These are phyloP conservation scores for Paramecium sonneborni DNA, from an alignment of 73 alveolate genomes.

Conservation along the genomic window DNA sequence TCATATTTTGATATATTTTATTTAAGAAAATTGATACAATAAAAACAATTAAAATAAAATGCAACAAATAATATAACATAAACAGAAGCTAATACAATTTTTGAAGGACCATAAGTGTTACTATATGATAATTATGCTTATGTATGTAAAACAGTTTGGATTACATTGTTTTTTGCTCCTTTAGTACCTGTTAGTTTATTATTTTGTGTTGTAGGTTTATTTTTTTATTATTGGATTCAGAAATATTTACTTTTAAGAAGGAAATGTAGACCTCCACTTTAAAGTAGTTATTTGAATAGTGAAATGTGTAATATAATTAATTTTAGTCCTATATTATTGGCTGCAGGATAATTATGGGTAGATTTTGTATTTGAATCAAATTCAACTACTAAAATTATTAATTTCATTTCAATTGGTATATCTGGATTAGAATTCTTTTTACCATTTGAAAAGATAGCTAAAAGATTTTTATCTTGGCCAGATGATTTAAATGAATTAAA, in stretches of 20 bases:
- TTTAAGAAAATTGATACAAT: not conserved
- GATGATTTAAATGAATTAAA: not conserved
- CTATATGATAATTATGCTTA: constrained; percentile 14
- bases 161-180: constrained; percentile 38
- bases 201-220: not conserved
- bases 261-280: not conserved
- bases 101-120: not conserved
- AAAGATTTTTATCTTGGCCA: not conserved
- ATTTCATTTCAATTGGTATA: not conserved
- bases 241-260: constrained; percentile 38
- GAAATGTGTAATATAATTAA: not conserved
- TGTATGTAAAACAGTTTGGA: constrained; percentile 12
- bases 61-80: not conserved
- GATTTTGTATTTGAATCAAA: not conserved
- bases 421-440: constrained; percentile 33
- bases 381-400: not conserved
- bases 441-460: not conserved
- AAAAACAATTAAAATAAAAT: not conserved
- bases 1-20: constrained; percentile 2
- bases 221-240: not conserved
- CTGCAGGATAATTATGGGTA: constrained; percentile 46
- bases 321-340: constrained; percentile 37
- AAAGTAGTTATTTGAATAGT: not conserved
- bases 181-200: constrained; percentile 13
- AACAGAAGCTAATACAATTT: constrained; percentile 13